These are phyloP conservation scores for Neofusicoccum ribis DNA, from an alignment of 2,329 filamentous ascomycete genomes.

Conservation along the genomic window DNA sequence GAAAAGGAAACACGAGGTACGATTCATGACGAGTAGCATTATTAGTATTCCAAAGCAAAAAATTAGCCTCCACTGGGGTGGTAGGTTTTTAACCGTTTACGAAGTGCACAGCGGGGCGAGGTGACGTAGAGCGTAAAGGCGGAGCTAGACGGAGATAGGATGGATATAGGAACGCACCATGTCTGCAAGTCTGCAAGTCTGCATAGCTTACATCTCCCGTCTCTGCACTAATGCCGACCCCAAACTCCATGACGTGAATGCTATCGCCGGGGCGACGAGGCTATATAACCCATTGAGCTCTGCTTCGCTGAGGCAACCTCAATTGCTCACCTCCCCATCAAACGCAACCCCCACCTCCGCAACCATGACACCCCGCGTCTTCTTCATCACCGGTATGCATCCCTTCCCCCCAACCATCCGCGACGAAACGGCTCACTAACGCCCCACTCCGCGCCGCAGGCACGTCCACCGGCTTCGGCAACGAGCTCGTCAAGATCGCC, in stretches of 20 bases:
- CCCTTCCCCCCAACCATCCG: not conserved
- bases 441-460: constrained; percentile 25
- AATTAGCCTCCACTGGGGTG: not conserved
- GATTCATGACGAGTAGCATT: not conserved
- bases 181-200: too few species aligned
- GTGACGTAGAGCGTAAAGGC: not conserved
- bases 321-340: not conserved
- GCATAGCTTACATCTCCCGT: not conserved
- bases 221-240: not conserved
- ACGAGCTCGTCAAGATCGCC: constrained; percentile 41
- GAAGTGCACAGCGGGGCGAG: not conserved
- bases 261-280: not conserved
- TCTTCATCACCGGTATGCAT: constrained; percentile 37
- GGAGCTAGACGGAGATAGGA: constrained; percentile 5
- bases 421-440: not conserved
- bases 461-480: constrained; percentile 49
- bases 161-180: not conserved
- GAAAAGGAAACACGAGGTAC: not conserved
- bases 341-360: not conserved
- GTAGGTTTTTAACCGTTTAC: too few species aligned
- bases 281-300: not conserved
- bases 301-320: not conserved
- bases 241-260: not conserved
- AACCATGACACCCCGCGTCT: constrained; percentile 45
- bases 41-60: not conserved